These are phyloP conservation scores for Caloboletus inedulis DNA, from an alignment of 1,284 basidiomycete genomes.

Conservation along the genomic window DNA sequence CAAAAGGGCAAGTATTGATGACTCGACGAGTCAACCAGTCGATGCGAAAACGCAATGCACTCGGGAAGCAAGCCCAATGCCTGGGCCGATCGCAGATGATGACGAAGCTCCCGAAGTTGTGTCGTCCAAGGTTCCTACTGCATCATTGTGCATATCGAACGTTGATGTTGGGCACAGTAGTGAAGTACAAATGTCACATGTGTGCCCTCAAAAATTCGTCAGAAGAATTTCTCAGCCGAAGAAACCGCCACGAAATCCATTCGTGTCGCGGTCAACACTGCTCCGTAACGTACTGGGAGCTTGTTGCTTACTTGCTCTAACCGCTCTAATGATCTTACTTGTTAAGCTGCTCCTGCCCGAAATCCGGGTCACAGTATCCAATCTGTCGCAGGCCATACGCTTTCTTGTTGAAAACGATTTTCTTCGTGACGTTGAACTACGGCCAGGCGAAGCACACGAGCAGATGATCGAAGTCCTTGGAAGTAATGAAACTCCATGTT, in stretches of 20 bases:
- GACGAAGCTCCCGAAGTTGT: slow-evolving; percentile 57
- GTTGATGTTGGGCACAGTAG: not conserved
- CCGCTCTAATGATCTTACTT: slow-evolving; percentile 16
- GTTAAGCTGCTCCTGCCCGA: slow-evolving; percentile 80
- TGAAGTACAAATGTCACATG: slow-evolving; percentile 1
- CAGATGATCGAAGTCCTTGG: slow-evolving; percentile 62
- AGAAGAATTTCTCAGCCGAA: slow-evolving; percentile 49
- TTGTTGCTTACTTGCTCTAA: not conserved
- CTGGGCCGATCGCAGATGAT: slow-evolving; percentile 25
- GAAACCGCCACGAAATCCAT: slow-evolving; percentile 59
- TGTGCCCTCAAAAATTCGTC: slow-evolving; percentile 6
- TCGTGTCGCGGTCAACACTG: slow-evolving; percentile 63
- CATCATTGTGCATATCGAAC: slow-evolving; percentile 2
- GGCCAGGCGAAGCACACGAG: slow-evolving; percentile 74
- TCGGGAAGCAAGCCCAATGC: slow-evolving; percentile 2
- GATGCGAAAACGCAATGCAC: not conserved
- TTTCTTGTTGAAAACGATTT: slow-evolving; percentile 94
- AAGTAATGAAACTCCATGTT: slow-evolving; percentile 17
- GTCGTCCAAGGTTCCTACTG: slow-evolving; percentile 51
- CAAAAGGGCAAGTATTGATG: not conserved
- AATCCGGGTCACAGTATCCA: slow-evolving; percentile 86
- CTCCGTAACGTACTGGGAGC: slow-evolving; percentile 60
- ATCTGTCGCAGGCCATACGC: slow-evolving; percentile 89
- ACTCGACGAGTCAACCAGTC: not conserved
- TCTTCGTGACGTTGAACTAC: slow-evolving; percentile 77